Conservation (phyloP, 371 early-diverging fungal genomes). For the Coemansia sp. region DNA sequence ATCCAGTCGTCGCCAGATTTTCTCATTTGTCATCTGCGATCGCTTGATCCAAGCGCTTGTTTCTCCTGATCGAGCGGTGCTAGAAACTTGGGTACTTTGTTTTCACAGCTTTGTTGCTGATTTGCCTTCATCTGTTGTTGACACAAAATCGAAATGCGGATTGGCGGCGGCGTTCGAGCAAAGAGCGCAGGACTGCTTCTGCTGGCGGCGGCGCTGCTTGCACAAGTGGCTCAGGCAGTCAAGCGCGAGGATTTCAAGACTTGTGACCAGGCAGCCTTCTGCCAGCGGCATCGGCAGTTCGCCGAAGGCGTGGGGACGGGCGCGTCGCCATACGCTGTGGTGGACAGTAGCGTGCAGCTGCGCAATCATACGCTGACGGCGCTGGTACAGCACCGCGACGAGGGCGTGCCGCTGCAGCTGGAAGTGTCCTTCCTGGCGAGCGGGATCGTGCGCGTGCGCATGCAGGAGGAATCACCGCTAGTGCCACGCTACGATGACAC, state of each 20-base stretch:
- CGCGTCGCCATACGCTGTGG: constrained; percentile 55
- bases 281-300: constrained; percentile 83
- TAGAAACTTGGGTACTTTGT: too few species aligned
- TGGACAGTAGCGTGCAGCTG: constrained; percentile 55
- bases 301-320: constrained; percentile 62
- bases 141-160: constrained; percentile 12
- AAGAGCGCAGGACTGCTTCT: constrained; percentile 10
- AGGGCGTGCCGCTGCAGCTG: constrained; percentile 49
- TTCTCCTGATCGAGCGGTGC: too few species aligned
- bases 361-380: constrained; percentile 58
- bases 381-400: constrained; percentile 60
- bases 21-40: not conserved
- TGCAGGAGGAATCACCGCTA: constrained; percentile 68
- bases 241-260: constrained; percentile 88
- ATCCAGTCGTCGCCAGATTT: not conserved
- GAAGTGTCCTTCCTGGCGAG: constrained; percentile 51
- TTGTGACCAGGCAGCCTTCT: constrained; percentile 87
- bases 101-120: too few species aligned
- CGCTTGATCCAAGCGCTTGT: too few species aligned
- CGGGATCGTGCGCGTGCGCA: constrained; percentile 66
- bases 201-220: constrained; percentile 14
- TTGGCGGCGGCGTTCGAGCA: constrained; percentile 3
- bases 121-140: too few species aligned
- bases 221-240: constrained; percentile 46
- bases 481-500: constrained; percentile 73